Conservation (phyloP, 2,329 filamentous ascomycete genomes). For the Remersonia thermophila region DNA sequence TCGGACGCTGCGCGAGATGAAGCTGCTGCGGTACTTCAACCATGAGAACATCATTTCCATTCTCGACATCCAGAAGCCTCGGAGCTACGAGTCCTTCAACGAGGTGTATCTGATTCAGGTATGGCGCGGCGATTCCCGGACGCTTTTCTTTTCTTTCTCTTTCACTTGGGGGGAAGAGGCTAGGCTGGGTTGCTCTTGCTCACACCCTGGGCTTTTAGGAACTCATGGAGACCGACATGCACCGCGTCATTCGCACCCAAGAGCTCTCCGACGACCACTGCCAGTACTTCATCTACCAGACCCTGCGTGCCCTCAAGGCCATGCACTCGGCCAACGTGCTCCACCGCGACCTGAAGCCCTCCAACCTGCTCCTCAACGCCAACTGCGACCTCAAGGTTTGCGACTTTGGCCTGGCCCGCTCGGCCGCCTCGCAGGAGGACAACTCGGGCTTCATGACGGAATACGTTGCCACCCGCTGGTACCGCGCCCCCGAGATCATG, state of each 20-base stretch:
- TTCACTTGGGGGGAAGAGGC: no score
- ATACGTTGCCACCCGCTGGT: conserved; percentile 99
- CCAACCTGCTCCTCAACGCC: conserved; percentile 90
- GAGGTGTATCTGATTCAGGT: conserved; percentile 99
- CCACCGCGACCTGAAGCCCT: conserved; percentile 93
- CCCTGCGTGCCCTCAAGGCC: conserved; percentile 88
- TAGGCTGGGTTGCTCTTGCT: no score
- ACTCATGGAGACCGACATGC: conserved; percentile 99
- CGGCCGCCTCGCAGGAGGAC: conserved; percentile 92
- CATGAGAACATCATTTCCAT: conserved; percentile 99
- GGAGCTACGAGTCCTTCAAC: conserved; percentile 90
- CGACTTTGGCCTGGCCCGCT: conserved; percentile 92
- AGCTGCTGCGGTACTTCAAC: conserved; percentile 96
- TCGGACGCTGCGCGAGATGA: conserved; percentile 96
- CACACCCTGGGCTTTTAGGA: conserved; percentile 45
- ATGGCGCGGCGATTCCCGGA: no score
- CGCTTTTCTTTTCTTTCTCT: no score
- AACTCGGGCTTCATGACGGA: conserved; percentile 99
- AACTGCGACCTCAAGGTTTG: conserved; percentile 99
- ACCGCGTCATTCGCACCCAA: conserved; percentile 95
- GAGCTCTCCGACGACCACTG: conserved; percentile 98
- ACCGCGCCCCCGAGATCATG: conserved; percentile 98
- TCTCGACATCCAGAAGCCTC: conserved; percentile 94
- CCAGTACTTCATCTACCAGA: conserved; percentile 99
- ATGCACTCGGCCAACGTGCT: conserved; percentile 99